A percentile compares a stretch with the other conserved stretches of the same genome.
Conservation (phyloP, 1,284 basidiomycete species). For the Hymenochaete sp. region DNA sequence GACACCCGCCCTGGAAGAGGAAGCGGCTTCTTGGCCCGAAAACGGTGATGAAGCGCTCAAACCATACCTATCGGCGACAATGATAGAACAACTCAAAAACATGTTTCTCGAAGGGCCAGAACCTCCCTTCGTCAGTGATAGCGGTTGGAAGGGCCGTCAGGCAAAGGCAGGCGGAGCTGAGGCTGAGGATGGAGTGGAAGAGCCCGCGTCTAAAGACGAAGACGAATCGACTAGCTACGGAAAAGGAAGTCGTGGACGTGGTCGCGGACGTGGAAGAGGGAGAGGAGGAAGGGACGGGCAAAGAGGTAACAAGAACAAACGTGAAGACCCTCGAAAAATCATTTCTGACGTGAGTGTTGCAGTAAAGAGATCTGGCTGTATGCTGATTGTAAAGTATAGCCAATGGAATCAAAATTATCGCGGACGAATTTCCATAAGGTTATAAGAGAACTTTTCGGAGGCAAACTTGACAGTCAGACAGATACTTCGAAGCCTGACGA, state of each 20-base stretch:
- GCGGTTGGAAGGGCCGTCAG: slow-evolving; percentile 53
- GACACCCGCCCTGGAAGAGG: background rate
- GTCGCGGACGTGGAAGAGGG: slow-evolving; percentile 38
- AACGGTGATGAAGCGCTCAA: slow-evolving; percentile 47
- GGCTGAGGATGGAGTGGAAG: slow-evolving; percentile 19
- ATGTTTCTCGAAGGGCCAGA: slow-evolving; percentile 72
- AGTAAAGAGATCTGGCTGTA: background rate
- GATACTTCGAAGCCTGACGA: slow-evolving; percentile 49
- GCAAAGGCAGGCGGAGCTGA: slow-evolving; percentile 24
- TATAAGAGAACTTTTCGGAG: slow-evolving; percentile 74
- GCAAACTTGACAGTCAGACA: slow-evolving; percentile 79
- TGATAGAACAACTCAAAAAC: slow-evolving; percentile 55
- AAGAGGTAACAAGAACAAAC: slow-evolving; percentile 25
- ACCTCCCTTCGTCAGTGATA: slow-evolving; percentile 56
- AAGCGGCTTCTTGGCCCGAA: slow-evolving; percentile 52
- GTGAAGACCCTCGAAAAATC: slow-evolving; percentile 66
- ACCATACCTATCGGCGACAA: slow-evolving; percentile 53
- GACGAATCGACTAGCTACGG: slow-evolving; percentile 18
- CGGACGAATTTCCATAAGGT: slow-evolving; percentile 78
- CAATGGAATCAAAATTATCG: slow-evolving; percentile 73
- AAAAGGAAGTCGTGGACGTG: slow-evolving; percentile 34
- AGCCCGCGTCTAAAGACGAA: slow-evolving; percentile 26
- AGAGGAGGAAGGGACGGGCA: slow-evolving; percentile 26
- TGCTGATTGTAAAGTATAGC: slow-evolving; percentile 35
- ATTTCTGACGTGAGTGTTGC: slow-evolving; percentile 61